Evolutionary conservation across 2,329 filamentous ascomycete species (phyloP).

Genomic region (Alternaria triticina): DNA sequence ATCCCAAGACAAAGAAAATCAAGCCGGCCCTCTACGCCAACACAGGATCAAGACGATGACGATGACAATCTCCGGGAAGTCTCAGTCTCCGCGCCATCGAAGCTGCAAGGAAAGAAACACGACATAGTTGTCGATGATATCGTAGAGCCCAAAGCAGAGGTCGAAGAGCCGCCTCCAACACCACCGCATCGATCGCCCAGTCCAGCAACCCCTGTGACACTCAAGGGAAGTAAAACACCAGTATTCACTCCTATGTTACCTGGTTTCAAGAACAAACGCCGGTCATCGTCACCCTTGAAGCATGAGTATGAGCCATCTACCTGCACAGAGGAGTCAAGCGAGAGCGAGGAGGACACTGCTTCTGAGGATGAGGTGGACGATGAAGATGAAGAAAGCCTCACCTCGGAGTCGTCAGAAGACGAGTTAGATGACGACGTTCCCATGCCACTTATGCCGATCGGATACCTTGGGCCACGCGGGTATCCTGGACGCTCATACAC

Average conservation of each 20-base stretch:
- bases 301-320: constrained; percentile 94
- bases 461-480: constrained; percentile 25
- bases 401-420: constrained; percentile 62
- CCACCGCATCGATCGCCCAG: constrained; percentile 62
- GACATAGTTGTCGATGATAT: constrained; percentile 20
- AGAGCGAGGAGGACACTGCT: constrained; percentile 61
- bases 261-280: constrained; percentile 62
- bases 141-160: constrained; percentile 17
- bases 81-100: constrained; percentile 39
- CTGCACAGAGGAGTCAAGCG: constrained; percentile 66
- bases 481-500: constrained; percentile 20
- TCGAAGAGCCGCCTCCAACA: constrained; percentile 48
- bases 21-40: constrained; percentile 47
- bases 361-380: constrained; percentile 52
- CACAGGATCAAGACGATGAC: constrained; percentile 23
- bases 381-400: constrained; percentile 58
- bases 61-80: constrained; percentile 18
- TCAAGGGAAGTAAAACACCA: constrained; percentile 53
- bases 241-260: constrained; percentile 57
- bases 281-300: constrained; percentile 91
- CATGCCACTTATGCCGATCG: constrained; percentile 45
- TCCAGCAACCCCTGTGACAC: constrained; percentile 54
- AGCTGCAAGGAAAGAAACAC: constrained; percentile 32
- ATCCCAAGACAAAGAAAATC: constrained; percentile 54
- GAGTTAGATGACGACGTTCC: constrained; percentile 60